Evolutionary conservation across 805 yeast genomes (phyloP), one percentile per base, ranked within the genome.

Genomic region (Pichia phayaonensis): DNA sequence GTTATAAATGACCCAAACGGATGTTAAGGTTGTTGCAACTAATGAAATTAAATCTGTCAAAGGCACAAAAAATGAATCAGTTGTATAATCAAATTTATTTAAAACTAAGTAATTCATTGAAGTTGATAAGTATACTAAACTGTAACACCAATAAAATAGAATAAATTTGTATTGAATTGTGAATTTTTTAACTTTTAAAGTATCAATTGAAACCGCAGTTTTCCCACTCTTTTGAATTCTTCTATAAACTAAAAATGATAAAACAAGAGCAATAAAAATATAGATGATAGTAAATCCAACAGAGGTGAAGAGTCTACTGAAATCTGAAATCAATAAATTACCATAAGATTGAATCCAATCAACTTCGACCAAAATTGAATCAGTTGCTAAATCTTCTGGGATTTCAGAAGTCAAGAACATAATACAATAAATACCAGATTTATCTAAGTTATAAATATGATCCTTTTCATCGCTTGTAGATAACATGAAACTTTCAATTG

Each of bases 271-370:
- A 21, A 56, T 46, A 1, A 49, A 10, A 10, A 52, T n/a, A 50
- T 67, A 65, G n/a, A 55, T 26, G 4, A 59, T 8, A 16, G 57
- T 38, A 51, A 66, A 49, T n/a, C 49, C 36, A 22, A 62, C 51
- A 22, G 59, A 55, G 22, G 60, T 43, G 41, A 59, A 61, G 44
- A 67, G 42, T 42, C 56, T 56, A 26, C 56, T 55, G 44, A 61
- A 67, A 44, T 67, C 70, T 11, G 59, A 56, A 5, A 59, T 60
- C n/a, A 62, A 42, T 38, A 67, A 54, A 38, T 53, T 46, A 31
- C 71, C 71, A 51, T 54, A 65, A 8, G 65, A 54, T 51, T 66
- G 71, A n/a, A 50, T 55, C 71, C 71, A 67, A 44, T 61, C 64
- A 26, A 64, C 58, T 20, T 45, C 46, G 18, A 62, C 59, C 1